Percentiles rank a stretch among this genome's conserved stretches.
These are phyloP conservation scores for Cladorrhinum sp. DNA, from an alignment of 2,329 filamentous ascomycete genomes.

Conservation along the genomic window DNA sequence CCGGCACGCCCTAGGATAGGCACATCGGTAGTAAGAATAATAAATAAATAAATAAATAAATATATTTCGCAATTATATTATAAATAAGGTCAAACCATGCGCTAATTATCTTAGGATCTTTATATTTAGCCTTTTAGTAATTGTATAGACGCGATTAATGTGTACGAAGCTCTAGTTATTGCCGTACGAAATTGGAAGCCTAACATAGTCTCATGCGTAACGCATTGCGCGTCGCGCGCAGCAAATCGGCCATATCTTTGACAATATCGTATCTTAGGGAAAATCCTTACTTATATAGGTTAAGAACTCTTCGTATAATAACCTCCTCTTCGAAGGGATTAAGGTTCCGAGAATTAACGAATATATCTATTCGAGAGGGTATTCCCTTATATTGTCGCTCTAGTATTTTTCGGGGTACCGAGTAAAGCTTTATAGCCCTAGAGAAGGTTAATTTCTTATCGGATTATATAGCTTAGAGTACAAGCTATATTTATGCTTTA, in stretches of 20 bases:
- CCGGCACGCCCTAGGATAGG: too few species aligned
- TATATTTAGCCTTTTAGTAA: slow-evolving; percentile 26
- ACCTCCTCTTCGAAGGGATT: neutral
- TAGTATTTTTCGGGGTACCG: neutral
- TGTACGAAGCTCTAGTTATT: slow-evolving; percentile 23
- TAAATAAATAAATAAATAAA: too few species aligned
- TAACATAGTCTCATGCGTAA: slow-evolving; percentile 12
- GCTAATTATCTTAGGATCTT: slow-evolving; percentile 21
- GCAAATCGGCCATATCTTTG: slow-evolving; percentile 6
- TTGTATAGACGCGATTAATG: slow-evolving; percentile 25
- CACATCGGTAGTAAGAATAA: too few species aligned
- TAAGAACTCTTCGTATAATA: slow-evolving; percentile 4
- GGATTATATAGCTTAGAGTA: neutral
- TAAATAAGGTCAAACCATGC: neutral
- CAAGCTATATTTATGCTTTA: neutral
- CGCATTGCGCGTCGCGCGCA: neutral
- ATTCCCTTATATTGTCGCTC: neutral
- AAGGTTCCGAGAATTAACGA: neutral
- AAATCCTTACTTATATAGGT: slow-evolving; percentile 10
- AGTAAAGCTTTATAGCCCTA: neutral
- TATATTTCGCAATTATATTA: slow-evolving; percentile 17
- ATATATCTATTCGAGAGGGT: neutral
- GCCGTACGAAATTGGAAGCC: slow-evolving; percentile 20
- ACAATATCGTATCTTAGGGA: neutral
- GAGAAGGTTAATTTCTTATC: neutral